Conservation (phyloP, 441 rosid species). For the Pelargonium citronellum region DNA sequence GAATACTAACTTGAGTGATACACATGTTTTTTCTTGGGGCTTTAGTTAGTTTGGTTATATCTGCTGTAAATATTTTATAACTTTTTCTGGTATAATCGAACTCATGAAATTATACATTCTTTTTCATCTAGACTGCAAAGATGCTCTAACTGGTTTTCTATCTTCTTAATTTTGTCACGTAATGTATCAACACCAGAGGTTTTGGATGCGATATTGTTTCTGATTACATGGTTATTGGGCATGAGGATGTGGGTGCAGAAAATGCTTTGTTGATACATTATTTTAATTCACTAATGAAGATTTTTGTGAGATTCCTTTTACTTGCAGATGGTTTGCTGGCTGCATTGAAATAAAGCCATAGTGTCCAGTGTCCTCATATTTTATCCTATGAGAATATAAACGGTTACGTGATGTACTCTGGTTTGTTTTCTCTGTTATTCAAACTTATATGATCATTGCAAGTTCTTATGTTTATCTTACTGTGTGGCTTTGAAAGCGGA, state of each 20-base stretch:
- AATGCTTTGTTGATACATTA: neutral
- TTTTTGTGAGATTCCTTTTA: conserved; percentile 9
- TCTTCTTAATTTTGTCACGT: neutral
- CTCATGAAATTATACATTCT: neutral
- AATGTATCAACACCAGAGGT: neutral
- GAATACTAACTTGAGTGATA: too few species aligned
- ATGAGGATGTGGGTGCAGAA: neutral
- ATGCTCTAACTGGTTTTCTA: neutral
- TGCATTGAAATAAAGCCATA: neutral
- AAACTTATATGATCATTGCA: conserved; percentile 2
- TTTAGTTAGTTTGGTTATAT: too few species aligned
- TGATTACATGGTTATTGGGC: neutral
- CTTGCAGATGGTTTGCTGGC: conserved; percentile 14
- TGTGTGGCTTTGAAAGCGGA: neutral
- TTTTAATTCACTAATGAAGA: conserved; percentile 11
- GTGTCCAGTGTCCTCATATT: neutral
- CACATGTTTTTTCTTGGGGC: too few species aligned
- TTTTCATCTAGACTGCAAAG: neutral
- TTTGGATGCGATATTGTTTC: neutral
- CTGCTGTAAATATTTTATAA: too few species aligned
- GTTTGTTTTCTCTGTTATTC: neutral
- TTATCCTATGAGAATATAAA: neutral
- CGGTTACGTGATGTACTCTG: neutral
- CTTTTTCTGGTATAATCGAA: too few species aligned
- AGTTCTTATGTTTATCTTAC: neutral